phyloP scores from a whole-genome alignment of 2,329 filamentous ascomycete genomes.

The Cadophora sp. region DNA sequence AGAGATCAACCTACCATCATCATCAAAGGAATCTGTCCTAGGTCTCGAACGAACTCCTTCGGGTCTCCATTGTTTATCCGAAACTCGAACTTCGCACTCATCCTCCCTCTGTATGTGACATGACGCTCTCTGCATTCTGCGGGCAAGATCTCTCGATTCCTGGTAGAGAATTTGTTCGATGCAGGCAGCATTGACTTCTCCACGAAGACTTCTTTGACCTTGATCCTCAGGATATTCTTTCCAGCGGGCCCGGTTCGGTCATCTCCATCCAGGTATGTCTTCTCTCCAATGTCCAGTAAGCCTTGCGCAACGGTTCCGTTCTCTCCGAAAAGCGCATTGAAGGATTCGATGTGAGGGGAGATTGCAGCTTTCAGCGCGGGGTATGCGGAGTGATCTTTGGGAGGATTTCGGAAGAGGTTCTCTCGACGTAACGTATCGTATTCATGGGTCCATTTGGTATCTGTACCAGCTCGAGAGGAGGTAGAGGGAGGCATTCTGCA shows the following conservation, averaged over 20 bases:
- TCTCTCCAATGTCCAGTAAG: slow-evolving; percentile 87
- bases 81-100: slow-evolving; percentile 85
- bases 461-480: slow-evolving; percentile 50
- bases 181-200: slow-evolving; percentile 82
- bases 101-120: slow-evolving; percentile 85
- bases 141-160: slow-evolving; percentile 85
- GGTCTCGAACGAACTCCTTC: slow-evolving; percentile 80
- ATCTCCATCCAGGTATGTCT: slow-evolving; percentile 84
- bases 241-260: slow-evolving; percentile 63
- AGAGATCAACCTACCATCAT: slow-evolving; percentile 66
- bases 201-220: slow-evolving; percentile 81
- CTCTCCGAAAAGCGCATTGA: slow-evolving; percentile 85
- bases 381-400: slow-evolving; percentile 86
- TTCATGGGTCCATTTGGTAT: slow-evolving; percentile 80
- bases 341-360: slow-evolving; percentile 91
- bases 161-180: slow-evolving; percentile 80
- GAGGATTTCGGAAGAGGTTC: slow-evolving; percentile 86
- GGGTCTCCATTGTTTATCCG: slow-evolving; percentile 86
- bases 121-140: slow-evolving; percentile 95
- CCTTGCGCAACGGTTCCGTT: slow-evolving; percentile 77
- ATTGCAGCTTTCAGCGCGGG: slow-evolving; percentile 86
- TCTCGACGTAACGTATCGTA: slow-evolving; percentile 89
- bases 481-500: slow-evolving; percentile 37
- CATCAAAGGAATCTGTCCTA: slow-evolving; percentile 94
- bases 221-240: slow-evolving; percentile 79